phyloP scores from a whole-genome alignment of 2,329 filamentous ascomycete genomes.

The Fusarium solani-melongenae region DNA sequence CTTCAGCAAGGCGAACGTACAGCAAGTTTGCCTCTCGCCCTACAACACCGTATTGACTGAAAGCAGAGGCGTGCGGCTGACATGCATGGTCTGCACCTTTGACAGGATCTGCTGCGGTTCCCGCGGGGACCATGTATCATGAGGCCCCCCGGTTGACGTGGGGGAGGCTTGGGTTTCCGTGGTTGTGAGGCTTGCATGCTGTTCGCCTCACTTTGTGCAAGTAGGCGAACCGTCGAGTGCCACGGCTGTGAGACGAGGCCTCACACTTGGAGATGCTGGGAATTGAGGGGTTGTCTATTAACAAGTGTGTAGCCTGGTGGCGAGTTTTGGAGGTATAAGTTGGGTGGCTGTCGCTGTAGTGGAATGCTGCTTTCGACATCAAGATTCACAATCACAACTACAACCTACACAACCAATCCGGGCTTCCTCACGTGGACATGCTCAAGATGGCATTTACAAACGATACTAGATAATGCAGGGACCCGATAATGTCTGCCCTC shows the following conservation, averaged over 20 bases:
- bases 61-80: not conserved
- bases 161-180: slow-evolving; percentile 15
- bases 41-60: not conserved
- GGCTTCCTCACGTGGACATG: not conserved
- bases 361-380: not conserved
- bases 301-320: not conserved
- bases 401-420: not conserved
- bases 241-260: slow-evolving; percentile 28
- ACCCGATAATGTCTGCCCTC: not conserved
- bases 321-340: not conserved
- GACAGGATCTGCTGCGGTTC: not conserved
- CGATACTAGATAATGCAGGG: not conserved
- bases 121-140: slow-evolving; percentile 6
- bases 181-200: slow-evolving; percentile 31
- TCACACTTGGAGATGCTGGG: not conserved
- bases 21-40: not conserved
- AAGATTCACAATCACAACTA: not conserved
- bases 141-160: not conserved
- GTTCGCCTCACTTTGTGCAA: slow-evolving; percentile 32
- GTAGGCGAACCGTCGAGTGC: slow-evolving; percentile 20
- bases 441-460: not conserved
- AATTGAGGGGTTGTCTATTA: not conserved
- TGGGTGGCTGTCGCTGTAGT: not conserved
- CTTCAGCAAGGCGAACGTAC: slow-evolving; percentile 3
- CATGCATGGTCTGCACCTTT: slow-evolving; percentile 9